phyloP scores from a whole-genome alignment of 768 basidiomycete species.

The Agrocybe chaxingu region DNA sequence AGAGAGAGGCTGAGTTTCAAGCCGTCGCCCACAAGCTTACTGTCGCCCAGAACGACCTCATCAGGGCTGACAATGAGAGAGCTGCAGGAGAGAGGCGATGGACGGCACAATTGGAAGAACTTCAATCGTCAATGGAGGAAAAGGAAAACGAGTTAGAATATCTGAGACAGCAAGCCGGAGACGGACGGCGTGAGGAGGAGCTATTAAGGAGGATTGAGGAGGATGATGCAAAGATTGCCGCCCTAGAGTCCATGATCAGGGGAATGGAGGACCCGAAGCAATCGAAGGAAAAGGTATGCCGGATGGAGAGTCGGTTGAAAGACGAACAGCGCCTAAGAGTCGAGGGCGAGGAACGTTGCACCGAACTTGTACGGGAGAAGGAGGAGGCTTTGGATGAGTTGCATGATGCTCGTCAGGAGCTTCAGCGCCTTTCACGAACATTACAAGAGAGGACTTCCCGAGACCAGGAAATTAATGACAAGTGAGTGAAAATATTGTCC shows the following conservation, averaged over 20 bases:
- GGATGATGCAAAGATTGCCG: constrained; percentile 63
- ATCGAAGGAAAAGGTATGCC: constrained; percentile 38
- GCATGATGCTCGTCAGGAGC: constrained; percentile 31
- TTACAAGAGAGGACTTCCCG: constrained; percentile 22
- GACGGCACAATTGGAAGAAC: constrained; percentile 39
- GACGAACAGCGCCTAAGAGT: constrained; percentile 37
- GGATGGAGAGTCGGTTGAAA: constrained; percentile 35
- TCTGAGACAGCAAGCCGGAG: constrained; percentile 36
- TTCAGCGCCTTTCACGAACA: constrained; percentile 21
- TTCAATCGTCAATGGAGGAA: constrained; percentile 44
- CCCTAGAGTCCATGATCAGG: constrained; percentile 48
- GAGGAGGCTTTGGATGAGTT: constrained; percentile 45
- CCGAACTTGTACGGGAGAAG: constrained; percentile 51
- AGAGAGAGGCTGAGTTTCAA: constrained; percentile 43
- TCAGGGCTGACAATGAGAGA: constrained; percentile 58
- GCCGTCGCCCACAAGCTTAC: constrained; percentile 44
- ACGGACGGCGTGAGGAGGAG: constrained; percentile 54
- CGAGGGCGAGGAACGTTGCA: constrained; percentile 39
- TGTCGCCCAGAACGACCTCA: constrained; percentile 43
- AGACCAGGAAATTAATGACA: constrained; percentile 17
- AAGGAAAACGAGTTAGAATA: constrained; percentile 58
- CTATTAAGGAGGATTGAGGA: constrained; percentile 67
- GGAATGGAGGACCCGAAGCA: constrained; percentile 35
- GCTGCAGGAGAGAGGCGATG: constrained; percentile 48
- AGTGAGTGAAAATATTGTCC: constrained; percentile 7